Conservation (phyloP, 106 monocot species). For the Allium sativum region DNA sequence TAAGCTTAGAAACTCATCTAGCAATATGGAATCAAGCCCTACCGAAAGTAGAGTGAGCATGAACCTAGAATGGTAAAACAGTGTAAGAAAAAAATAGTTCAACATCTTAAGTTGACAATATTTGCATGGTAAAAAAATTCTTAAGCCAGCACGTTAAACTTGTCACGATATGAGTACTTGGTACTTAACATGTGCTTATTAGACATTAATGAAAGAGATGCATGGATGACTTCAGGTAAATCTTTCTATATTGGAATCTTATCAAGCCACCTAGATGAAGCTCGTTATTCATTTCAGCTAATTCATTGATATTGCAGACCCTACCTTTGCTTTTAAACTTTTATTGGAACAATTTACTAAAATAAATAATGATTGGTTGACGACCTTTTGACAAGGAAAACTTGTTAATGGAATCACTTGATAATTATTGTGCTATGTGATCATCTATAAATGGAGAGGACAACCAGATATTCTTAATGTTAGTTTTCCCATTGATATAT, state of each 20-base stretch:
- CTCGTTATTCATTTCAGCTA: constrained; percentile 37
- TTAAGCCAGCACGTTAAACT: constrained; percentile 34
- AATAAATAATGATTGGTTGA: constrained; percentile 48
- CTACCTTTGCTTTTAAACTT: constrained; percentile 2
- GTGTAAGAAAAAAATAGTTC: background rate
- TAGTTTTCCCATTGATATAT: constrained; percentile 79
- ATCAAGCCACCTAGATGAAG: constrained; percentile 81
- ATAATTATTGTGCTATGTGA: constrained; percentile 22
- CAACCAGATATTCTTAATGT: constrained; percentile 30
- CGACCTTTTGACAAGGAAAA: constrained; percentile 70
- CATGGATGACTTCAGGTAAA: constrained; percentile 69
- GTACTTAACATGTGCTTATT: constrained; percentile 82
- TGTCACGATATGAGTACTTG: constrained; percentile 69
- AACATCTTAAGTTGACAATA: background rate
- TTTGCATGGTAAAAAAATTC: constrained; percentile 17
- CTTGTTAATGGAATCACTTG: constrained; percentile 72
- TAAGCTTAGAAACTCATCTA: constrained; percentile 88
- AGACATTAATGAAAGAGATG: constrained; percentile 69
- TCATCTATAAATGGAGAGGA: constrained; percentile 11
- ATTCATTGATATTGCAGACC: constrained; percentile 3
- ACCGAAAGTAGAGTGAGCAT: constrained; percentile 1
- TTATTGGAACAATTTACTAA: constrained; percentile 43
- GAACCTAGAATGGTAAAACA: background rate
- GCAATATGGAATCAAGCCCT: constrained; percentile 62
- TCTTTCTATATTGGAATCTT: constrained; percentile 93